Base-by-base conservation (phyloP, 208 protist species). In the Acanthamoeba triangularis region DNA sequence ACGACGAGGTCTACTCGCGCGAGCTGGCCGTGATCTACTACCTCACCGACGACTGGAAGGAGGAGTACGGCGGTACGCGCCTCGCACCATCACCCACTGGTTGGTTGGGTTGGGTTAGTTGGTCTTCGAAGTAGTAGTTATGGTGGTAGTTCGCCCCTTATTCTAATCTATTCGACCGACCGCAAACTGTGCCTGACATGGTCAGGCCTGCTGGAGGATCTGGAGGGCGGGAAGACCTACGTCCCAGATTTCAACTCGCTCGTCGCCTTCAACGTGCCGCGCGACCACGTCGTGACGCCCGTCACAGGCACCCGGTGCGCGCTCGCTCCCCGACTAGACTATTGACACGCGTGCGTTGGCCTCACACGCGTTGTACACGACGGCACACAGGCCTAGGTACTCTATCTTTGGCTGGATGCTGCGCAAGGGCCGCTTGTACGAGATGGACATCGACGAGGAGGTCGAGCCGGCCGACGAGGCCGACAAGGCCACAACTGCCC, bases 181-280 rank as follows among this genome's bases (percentile, higher is more conserved):
- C n/a, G n/a, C n/a, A n/a, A n/a, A n/a, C n/a, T n/a, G n/a, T n/a
- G n/a, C n/a, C n/a, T n/a, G n/a, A n/a, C n/a, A n/a, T n/a, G n/a
- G 28, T 37, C 30, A 72, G 65, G 65, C 37, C 37, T 78, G 69
- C 80, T 88, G 8, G 52, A 61, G 44, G 80, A 88, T n/a, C 80
- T 88, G 0, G 80, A 88, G 28, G 33, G 52, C 47, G 80, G 80
- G 16, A 18, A 35, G 41, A 59, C 47, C 41, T 88, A 88, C 25
- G 80, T 88, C 5, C 80, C 80, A 4, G 80, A 88, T 54, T 88
- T 88, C 80, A 88, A 88, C 52, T 88, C 80, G 16, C 28, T 61
- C 8, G 47, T 88, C 6, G 41, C 47, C 80, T 88, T 88, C 30
- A n/a, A 61, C 13, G 80, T 88, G 41, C 80, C 80, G 11, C 80